Evolutionary conservation across 768 basidiomycete species (phyloP).

Genomic region (Collybia mongolica): DNA sequence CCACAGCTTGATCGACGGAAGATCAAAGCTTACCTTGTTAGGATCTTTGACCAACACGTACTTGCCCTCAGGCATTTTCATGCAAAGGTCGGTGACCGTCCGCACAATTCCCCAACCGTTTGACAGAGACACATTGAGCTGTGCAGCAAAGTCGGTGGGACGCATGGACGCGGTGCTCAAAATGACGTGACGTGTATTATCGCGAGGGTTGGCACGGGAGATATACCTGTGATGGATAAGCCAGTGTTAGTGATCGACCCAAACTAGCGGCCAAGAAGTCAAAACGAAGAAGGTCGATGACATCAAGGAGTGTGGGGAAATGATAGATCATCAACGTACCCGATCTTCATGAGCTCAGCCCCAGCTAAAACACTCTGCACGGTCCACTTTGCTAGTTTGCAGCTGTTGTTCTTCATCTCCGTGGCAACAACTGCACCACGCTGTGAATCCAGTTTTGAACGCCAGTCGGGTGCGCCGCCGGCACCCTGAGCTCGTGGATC

Average conservation of each 20-base stretch:
- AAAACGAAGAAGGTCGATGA: not conserved
- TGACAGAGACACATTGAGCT: constrained; percentile 91
- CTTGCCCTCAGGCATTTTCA: constrained; percentile 98
- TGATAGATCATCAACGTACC: constrained; percentile 49
- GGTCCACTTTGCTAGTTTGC: constrained; percentile 96
- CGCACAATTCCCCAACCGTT: constrained; percentile 99
- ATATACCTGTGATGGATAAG: constrained; percentile 67
- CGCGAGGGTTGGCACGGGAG: constrained; percentile 90
- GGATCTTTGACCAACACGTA: constrained; percentile 98
- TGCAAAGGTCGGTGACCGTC: constrained; percentile 89
- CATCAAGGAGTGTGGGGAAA: constrained; percentile 1
- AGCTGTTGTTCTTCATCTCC: constrained; percentile 99
- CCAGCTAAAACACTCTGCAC: constrained; percentile 94
- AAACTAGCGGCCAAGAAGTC: not conserved
- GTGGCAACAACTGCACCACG: constrained; percentile 97
- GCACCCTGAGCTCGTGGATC: constrained; percentile 87
- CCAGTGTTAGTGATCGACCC: not conserved
- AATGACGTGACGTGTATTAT: constrained; percentile 94
- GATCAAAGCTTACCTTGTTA: constrained; percentile 71
- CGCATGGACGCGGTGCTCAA: constrained; percentile 94
- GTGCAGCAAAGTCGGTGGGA: constrained; percentile 89
- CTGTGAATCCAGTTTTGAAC: constrained; percentile 93
- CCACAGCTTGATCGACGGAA: not conserved
- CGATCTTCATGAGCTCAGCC: constrained; percentile 95
- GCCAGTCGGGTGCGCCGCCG: constrained; percentile 98